Base-by-base conservation (phyloP, 2,329 filamentous ascomycete species). In the Phaeosphaeriaceae sp. region DNA sequence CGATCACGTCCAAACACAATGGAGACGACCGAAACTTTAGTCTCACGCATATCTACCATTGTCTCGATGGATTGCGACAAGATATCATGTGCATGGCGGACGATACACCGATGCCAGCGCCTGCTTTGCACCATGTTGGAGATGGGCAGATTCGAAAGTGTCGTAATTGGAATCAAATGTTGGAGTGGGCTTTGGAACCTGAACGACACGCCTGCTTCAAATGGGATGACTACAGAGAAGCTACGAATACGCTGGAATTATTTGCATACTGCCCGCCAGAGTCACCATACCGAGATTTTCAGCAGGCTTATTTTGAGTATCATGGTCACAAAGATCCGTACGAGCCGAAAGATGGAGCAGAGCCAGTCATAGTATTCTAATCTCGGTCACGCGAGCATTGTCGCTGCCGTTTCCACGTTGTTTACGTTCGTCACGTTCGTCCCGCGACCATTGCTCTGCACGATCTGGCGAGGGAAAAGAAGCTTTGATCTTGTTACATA, bases 151-250 rank as follows among this genome's bases (percentile, higher is more conserved):
- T 72, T 25, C 68, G 73, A 42, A 63, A 62, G 57, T 77, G 74
- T 27, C 69, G 73, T 10, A 64, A 74, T 48, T 77, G 74, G 74
- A 54, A 66, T 33, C 72, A 74, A 48, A 56, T 77, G 63, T 62
- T 62, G 2, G 58, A 62, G 1, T 77, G 74, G 74, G 73, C 73
- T n/a, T 70, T 58, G 22, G 66, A 66, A 13, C 63, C 63, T 17
- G 71, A 76, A 19, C 69, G 68, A 40, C 60, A 76, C 51, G 74
- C 74, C 56, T 76, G 74, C 48, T 70, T 71, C 48, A 56, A 65
- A 9, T 73, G 75, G 24, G 69, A 76, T 48, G 74, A 76, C 55
- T 76, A 76, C 56, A 71, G 71, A 17, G 73, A 76, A 36, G 71
- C 70, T 24, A 72, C 70, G n/a, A 72, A 76, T 54, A 72, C 71